phyloP scores from a whole-genome alignment of 78 protist species.

The Dictyostelium brefeldianum region DNA sequence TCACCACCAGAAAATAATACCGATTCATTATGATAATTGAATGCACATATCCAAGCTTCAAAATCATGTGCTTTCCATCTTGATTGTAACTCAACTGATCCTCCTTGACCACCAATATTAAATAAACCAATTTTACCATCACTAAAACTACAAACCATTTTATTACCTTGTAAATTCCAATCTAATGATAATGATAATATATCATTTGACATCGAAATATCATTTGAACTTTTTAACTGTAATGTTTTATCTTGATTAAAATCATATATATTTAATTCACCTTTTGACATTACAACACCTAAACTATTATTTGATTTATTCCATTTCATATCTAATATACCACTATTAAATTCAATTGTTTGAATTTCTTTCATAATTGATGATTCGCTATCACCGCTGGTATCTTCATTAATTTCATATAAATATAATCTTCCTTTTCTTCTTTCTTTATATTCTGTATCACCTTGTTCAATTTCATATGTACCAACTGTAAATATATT shows the following conservation, averaged over 20 bases:
- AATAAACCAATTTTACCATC: conserved; percentile 53
- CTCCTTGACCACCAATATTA: background rate
- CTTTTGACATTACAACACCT: conserved; percentile 63
- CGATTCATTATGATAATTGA: conserved; percentile 48
- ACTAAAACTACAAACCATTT: conserved; percentile 35
- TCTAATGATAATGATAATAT: conserved; percentile 81
- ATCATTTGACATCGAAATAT: conserved; percentile 1
- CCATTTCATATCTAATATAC: conserved; percentile 89
- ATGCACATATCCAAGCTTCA: conserved; percentile 89
- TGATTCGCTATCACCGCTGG: background rate
- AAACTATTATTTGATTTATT: background rate
- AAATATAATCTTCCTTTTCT: conserved; percentile 72
- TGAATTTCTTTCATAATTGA: background rate
- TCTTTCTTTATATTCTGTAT: conserved; percentile 57
- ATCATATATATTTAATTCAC: conserved; percentile 23
- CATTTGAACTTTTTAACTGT: background rate
- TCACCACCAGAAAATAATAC: conserved; percentile 85
- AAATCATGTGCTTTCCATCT: conserved; percentile 85
- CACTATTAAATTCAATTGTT: conserved; percentile 48
- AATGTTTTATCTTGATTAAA: background rate
- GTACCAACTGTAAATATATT: conserved; percentile 53
- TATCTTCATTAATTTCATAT: conserved; percentile 26
- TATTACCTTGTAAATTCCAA: conserved; percentile 54
- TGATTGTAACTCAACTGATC: background rate
- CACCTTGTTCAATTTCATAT: conserved; percentile 75